Conservation (phyloP, 106 monocot genomes). For the Chionographis japonica region DNA sequence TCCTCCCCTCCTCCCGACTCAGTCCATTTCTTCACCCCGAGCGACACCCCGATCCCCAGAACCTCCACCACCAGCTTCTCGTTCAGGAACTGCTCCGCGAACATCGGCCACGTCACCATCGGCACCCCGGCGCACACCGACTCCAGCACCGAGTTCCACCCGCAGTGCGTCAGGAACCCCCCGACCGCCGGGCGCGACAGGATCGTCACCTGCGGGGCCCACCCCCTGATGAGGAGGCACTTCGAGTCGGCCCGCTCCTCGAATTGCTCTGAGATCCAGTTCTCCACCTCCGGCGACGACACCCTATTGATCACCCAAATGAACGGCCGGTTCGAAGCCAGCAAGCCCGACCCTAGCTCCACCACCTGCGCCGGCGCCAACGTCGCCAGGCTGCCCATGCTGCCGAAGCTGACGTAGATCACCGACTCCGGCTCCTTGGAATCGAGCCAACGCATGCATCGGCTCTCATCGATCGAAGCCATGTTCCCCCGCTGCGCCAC, state of each 20-base stretch:
- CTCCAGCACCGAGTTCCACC: conserved; percentile 8
- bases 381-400: not conserved
- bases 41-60: conserved; percentile 5
- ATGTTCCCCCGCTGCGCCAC: not conserved
- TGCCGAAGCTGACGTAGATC: conserved; percentile 1
- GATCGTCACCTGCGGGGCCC: conserved; percentile 3
- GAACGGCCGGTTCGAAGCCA: too few species aligned
- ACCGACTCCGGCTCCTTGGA: not conserved
- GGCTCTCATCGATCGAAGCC: not conserved
- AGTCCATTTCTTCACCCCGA: conserved; percentile 8
- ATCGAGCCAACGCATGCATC: not conserved
- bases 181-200: not conserved
- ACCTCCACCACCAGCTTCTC: conserved; percentile 20
- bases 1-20: conserved; percentile 2
- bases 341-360: too few species aligned
- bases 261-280: not conserved
- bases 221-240: conserved; percentile 1
- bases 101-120: conserved; percentile 23
- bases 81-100: conserved; percentile 23
- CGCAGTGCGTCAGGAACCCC: not conserved
- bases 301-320: not conserved
- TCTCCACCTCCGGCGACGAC: not conserved
- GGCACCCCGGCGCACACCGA: conserved; percentile 14
- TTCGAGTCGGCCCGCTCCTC: not conserved
- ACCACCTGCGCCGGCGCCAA: too few species aligned